phyloP scores from a whole-genome alignment of 1,284 basidiomycete species.

The Papiliotrema terrestris region DNA sequence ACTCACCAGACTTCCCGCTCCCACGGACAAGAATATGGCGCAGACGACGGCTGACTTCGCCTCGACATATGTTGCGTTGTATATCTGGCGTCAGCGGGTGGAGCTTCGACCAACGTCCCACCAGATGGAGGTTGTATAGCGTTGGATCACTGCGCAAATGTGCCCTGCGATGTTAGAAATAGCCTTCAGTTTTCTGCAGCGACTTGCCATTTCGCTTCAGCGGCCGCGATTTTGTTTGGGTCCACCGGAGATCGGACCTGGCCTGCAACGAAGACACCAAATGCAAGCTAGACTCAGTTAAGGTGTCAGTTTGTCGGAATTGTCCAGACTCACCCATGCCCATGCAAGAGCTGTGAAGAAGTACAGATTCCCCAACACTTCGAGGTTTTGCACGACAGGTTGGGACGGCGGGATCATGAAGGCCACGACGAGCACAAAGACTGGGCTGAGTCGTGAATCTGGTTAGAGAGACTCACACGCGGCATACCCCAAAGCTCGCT shows the following conservation, averaged over 20 bases:
- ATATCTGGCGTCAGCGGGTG: slow-evolving; percentile 20
- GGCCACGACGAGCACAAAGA: slow-evolving; percentile 39
- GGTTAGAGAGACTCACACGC: slow-evolving; percentile 30
- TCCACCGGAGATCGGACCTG: slow-evolving; percentile 24
- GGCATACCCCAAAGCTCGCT: slow-evolving; percentile 36
- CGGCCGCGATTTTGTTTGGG: slow-evolving; percentile 20
- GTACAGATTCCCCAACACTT: slow-evolving; percentile 39
- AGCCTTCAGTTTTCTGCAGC: neutral
- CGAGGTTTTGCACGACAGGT: slow-evolving; percentile 41
- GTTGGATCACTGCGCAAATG: slow-evolving; percentile 15
- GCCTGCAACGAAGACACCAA: slow-evolving; percentile 35
- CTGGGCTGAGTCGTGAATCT: slow-evolving; percentile 10
- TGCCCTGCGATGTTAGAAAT: slow-evolving; percentile 3
- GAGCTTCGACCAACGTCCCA: slow-evolving; percentile 8
- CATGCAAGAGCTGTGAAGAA: slow-evolving; percentile 41
- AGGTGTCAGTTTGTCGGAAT: neutral
- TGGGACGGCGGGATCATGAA: slow-evolving; percentile 43
- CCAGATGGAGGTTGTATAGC: slow-evolving; percentile 9
- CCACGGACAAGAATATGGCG: slow-evolving; percentile 38
- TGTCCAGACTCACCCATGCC: slow-evolving; percentile 36
- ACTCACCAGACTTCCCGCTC: slow-evolving; percentile 36
- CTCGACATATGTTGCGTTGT: slow-evolving; percentile 43
- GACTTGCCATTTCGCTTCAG: slow-evolving; percentile 26
- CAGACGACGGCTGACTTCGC: slow-evolving; percentile 38
- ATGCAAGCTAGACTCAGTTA: slow-evolving; percentile 12